Conservation (phyloP, 371 early-diverging fungal species). For the Syncephalastrum monosporum region DNA sequence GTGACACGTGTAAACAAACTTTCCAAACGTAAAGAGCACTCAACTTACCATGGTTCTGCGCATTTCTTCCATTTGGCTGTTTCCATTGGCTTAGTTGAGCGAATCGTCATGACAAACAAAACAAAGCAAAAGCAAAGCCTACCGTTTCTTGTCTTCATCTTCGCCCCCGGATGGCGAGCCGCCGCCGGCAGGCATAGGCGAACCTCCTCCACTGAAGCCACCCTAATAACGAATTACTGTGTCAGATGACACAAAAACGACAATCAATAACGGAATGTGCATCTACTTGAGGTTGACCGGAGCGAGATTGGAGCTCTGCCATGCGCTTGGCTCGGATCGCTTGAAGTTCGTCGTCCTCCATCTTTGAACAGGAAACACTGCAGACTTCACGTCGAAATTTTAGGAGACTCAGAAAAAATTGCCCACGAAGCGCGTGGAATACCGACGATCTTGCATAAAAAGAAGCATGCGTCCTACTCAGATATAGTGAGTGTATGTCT, state of each 20-base stretch:
- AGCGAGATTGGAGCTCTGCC: conserved; percentile 60
- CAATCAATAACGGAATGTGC: too few relatives aligned
- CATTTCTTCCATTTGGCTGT: conserved; percentile 81
- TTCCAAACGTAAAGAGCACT: too few relatives aligned
- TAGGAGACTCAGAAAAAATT: conserved; percentile 6
- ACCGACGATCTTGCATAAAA: conserved; percentile 1
- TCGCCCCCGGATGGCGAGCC: conserved; percentile 25
- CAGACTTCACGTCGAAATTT: conserved; percentile 1
- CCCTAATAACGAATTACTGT: background rate
- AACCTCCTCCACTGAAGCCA: too few relatives aligned
- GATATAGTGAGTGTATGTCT: too few relatives aligned
- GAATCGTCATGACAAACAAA: too few relatives aligned
- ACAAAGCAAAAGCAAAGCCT: background rate
- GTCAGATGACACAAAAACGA: background rate
- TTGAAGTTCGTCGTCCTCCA: conserved; percentile 86
- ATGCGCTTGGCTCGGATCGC: conserved; percentile 81
- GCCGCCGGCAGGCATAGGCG: conserved; percentile 7
- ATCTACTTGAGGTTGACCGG: conserved; percentile 7
- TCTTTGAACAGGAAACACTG: conserved; percentile 19
- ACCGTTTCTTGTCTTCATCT: conserved; percentile 53
- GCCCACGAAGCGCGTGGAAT: conserved; percentile 3
- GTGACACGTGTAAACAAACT: background rate
- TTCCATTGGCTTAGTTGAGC: background rate
- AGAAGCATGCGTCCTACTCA: background rate
- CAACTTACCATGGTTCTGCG: conserved; percentile 72